phyloP scores from a whole-genome alignment of 108 stramenopile species.

The Cyclostephanos invisitatus region DNA sequence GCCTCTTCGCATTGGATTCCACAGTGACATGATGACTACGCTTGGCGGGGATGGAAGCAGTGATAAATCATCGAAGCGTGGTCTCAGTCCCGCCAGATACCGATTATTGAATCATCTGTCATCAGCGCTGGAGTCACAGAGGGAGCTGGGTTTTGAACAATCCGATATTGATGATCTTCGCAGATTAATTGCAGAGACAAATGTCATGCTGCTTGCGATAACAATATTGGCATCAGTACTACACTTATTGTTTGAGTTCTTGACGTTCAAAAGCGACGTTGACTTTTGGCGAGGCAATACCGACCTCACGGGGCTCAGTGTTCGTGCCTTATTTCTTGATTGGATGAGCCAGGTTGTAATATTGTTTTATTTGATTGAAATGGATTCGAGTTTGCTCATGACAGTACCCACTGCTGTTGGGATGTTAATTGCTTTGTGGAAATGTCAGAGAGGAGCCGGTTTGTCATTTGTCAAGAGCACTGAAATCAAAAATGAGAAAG shows the following conservation, averaged over 20 bases:
- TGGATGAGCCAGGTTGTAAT: conserved; percentile 90
- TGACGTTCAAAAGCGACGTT: conserved; percentile 95
- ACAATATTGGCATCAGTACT: conserved; percentile 91
- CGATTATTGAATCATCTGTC: conserved; percentile 78
- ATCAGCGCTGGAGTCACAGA: conserved; percentile 74
- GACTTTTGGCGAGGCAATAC: conserved; percentile 91
- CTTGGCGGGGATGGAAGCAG: conserved; percentile 33
- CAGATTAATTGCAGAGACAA: conserved; percentile 76
- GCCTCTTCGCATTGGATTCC: conserved; percentile 84
- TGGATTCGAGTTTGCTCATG: conserved; percentile 86
- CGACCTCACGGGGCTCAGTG: conserved; percentile 83
- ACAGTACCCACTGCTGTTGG: conserved; percentile 82
- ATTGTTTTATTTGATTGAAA: conserved; percentile 86
- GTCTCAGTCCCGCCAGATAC: conserved; percentile 85
- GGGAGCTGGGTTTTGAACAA: conserved; percentile 89
- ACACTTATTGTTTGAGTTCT: conserved; percentile 93
- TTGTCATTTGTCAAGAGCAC: conserved; percentile 57
- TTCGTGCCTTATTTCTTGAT: conserved; percentile 84
- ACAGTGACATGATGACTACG: conserved; percentile 63
- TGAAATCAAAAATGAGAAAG: conserved; percentile 22
- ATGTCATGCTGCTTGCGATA: conserved; percentile 81
- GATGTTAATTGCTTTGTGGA: conserved; percentile 82
- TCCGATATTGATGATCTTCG: conserved; percentile 91
- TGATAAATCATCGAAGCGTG: conserved; percentile 46
- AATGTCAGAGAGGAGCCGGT: conserved; percentile 77